Evolutionary conservation across 441 rosid genomes (phyloP).

Genomic region (Kokia cookei): DNA sequence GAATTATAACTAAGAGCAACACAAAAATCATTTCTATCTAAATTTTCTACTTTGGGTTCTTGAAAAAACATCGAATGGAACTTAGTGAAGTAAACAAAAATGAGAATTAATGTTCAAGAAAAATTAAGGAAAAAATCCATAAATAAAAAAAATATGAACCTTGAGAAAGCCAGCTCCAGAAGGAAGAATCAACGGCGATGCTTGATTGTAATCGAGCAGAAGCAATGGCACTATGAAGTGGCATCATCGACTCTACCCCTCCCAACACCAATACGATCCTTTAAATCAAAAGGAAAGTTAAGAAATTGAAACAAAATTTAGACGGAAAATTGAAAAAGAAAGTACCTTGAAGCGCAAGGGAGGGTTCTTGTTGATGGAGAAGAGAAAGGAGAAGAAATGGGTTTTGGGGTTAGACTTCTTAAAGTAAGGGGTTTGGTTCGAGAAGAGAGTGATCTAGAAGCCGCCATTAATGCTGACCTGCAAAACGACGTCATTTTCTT

Average conservation of each 20-base stretch:
- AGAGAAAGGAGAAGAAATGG: conserved; percentile 31
- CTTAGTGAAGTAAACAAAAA: not conserved
- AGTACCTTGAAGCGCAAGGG: conserved; percentile 52
- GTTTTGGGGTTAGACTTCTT: conserved; percentile 22
- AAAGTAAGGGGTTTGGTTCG: conserved; percentile 41
- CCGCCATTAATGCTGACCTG: conserved; percentile 47
- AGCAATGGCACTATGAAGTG: conserved; percentile 78
- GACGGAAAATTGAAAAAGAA: not conserved
- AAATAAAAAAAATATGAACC: conserved; percentile 27
- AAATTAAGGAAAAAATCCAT: not conserved
- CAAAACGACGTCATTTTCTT: conserved; percentile 61
- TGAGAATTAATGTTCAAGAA: not conserved
- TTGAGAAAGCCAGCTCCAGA: conserved; percentile 93
- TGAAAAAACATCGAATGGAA: not conserved
- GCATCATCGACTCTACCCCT: conserved; percentile 66
- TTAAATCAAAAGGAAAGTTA: not conserved
- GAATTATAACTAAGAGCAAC: not conserved
- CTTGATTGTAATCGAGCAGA: conserved; percentile 74
- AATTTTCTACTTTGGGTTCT: not conserved
- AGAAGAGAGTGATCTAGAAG: conserved; percentile 48
- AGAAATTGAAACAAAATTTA: not conserved
- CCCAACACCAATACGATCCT: conserved; percentile 64
- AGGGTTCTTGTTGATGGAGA: conserved; percentile 36
- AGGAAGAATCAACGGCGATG: conserved; percentile 72
- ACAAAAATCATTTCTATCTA: not conserved